Conservation (phyloP, 352 stramenopile genomes). For the Globisporangium cylindrosporum region DNA sequence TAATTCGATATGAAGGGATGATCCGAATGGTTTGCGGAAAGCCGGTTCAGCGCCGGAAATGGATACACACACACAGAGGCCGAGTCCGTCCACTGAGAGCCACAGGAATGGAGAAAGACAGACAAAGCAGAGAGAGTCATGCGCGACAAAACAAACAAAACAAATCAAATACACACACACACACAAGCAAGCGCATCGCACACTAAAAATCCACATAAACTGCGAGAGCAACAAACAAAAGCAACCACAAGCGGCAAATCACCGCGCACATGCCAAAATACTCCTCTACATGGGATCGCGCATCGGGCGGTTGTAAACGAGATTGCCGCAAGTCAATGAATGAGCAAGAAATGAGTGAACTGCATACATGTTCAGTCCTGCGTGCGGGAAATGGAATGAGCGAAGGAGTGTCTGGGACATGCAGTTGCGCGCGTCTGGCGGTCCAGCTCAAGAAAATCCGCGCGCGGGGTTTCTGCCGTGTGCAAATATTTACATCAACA, state of each 20-base stretch:
- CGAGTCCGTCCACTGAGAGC: not conserved
- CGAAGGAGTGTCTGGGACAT: not conserved
- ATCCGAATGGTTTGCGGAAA: not conserved
- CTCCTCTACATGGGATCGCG: not conserved
- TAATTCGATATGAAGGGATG: not conserved
- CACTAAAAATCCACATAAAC: too few species aligned
- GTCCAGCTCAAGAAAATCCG: not conserved
- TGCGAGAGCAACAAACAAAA: not conserved
- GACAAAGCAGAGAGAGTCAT: not conserved
- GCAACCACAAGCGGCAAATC: not conserved
- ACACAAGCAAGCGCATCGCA: not conserved
- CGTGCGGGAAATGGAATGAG: not conserved
- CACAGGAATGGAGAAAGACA: not conserved
- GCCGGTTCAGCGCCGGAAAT: constrained; percentile 7
- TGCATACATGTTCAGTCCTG: not conserved
- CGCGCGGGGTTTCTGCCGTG: not conserved
- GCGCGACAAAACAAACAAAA: not conserved
- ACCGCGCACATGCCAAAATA: not conserved
- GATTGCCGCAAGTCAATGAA: not conserved
- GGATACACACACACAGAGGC: not conserved
- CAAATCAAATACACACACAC: not conserved
- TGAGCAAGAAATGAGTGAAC: too few species aligned
- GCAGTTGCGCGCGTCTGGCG: not conserved
- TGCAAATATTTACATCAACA: not conserved
- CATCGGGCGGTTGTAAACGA: not conserved